Evolutionary conservation across 768 basidiomycete genomes (phyloP), one percentile per base, ranked within the genome.

Genomic region (Leccinum truebloodii): DNA sequence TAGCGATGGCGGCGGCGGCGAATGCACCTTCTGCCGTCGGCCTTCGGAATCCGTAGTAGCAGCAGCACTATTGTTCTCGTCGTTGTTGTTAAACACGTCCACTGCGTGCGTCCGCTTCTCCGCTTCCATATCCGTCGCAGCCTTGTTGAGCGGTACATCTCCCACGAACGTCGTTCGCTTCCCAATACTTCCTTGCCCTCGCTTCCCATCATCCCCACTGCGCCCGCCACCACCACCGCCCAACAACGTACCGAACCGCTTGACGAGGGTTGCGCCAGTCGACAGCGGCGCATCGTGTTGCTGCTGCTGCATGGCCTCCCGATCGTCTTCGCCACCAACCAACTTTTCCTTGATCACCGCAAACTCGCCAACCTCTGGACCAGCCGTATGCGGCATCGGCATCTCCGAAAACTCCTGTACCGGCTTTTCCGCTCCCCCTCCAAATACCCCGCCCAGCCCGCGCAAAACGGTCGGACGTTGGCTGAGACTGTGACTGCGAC

Each of bases 401-500:
- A 61, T 59, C 28, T 71, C 72, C 52, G 78, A 80, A 28, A 77
- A 70, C 68, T 85, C 85, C 54, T 81, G 80, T 37, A 77, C 75
- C 20, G 70, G 70, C 55, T 67, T 75, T 55, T 70, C 74, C 3
- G 63, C 46, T 30, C 69, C 68, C 4, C n/a, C n/a, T 14, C 87
- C 86, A 71, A 89, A 86, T 77, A 87, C 80, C 10, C 81, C 83
- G 26, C 82, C 79, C 83, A 86, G 84, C 3, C 84, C 82, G 49
- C 84, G 79, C 20, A 81, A 65, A 3, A 73, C 75, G 2, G 69
- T 75, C 12, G 90, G 92, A 20, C 90, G 76, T 69, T 92, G 89
- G 65, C 88, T 90, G 73, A 94, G 80, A 68, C 90, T 91, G 71
- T 94, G 92, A 62, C 90, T 93, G 57, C 92, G 80, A 55, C 88